Conservation (phyloP, 805 yeast genomes). For the Cyberlindnera bimundalis region DNA sequence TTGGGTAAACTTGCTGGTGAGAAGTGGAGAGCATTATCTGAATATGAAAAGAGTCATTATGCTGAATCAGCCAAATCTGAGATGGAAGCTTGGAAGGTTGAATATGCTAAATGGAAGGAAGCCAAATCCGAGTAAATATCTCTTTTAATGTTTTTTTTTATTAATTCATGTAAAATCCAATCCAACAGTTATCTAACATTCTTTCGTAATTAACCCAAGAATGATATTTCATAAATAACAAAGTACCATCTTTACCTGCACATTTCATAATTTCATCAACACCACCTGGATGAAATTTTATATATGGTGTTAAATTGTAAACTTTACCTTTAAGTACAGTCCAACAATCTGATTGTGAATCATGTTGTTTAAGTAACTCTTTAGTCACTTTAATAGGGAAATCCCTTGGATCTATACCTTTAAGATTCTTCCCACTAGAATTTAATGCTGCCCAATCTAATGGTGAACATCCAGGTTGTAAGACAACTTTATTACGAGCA, state of each 20-base stretch:
- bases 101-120: constrained; percentile 38
- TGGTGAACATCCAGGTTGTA: constrained; percentile 81
- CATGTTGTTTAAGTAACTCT: constrained; percentile 60
- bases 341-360: constrained; percentile 73
- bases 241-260: constrained; percentile 84
- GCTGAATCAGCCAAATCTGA: constrained; percentile 17
- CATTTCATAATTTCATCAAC: constrained; percentile 67
- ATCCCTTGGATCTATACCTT: constrained; percentile 48
- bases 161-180: constrained; percentile 47
- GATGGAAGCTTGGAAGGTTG: constrained; percentile 33
- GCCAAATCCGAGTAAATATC: constrained; percentile 7
- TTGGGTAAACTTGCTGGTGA: constrained; percentile 72
- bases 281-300: constrained; percentile 94
- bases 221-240: constrained; percentile 67
- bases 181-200: constrained; percentile 70
- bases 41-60: constrained; percentile 61
- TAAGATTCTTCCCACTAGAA: constrained; percentile 43
- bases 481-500: constrained; percentile 50
- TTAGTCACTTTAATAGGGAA: constrained; percentile 57
- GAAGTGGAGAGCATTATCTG: constrained; percentile 80
- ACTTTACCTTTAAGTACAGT: constrained; percentile 75
- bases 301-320: constrained; percentile 80
- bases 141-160: not conserved
- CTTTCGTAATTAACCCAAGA: constrained; percentile 83
- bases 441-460: constrained; percentile 78